Evolutionary conservation across 768 basidiomycete genomes (phyloP).

Genomic region (Flagelloscypha sp.): DNA sequence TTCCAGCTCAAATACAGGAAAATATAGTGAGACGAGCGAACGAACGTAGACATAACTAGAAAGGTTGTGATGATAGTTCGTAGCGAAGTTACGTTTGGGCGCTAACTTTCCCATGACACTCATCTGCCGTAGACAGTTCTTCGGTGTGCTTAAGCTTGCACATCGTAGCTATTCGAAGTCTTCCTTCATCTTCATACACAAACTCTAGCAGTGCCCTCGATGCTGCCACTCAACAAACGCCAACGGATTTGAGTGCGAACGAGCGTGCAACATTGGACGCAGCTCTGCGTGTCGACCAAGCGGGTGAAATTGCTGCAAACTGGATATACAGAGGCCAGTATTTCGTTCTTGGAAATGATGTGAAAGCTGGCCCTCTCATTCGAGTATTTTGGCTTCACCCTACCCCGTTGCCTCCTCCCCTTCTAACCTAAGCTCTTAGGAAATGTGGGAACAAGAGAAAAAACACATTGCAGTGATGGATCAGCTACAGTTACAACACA

Average conservation of each 20-base stretch:
- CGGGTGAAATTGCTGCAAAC: conserved; percentile 92
- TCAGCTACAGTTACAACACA: conserved; percentile 75
- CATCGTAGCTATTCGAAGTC: conserved; percentile 1
- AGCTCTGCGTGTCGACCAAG: conserved; percentile 88
- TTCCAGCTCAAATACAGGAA: background rate
- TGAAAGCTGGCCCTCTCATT: conserved; percentile 52
- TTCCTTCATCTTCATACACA: conserved; percentile 43
- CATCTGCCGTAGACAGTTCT: background rate
- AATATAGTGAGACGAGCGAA: background rate
- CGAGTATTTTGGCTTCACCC: conserved; percentile 50
- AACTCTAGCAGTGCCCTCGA: conserved; percentile 25
- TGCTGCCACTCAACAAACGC: conserved; percentile 45
- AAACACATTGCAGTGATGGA: conserved; percentile 86
- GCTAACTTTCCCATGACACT: background rate
- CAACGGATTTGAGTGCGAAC: conserved; percentile 36
- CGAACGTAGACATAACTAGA: conserved; percentile 7
- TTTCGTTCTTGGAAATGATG: conserved; percentile 58
- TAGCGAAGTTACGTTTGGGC: background rate
- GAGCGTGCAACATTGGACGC: conserved; percentile 48
- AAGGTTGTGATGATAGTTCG: conserved; percentile 1
- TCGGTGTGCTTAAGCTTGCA: background rate
- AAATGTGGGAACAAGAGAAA: conserved; percentile 97
- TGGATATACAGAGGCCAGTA: conserved; percentile 91
- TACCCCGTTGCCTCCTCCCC: background rate
- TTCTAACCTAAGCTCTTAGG: conserved; percentile 35